Conservation (phyloP, 495 filamentous ascomycete genomes). For the Cenococcum geophilum region DNA sequence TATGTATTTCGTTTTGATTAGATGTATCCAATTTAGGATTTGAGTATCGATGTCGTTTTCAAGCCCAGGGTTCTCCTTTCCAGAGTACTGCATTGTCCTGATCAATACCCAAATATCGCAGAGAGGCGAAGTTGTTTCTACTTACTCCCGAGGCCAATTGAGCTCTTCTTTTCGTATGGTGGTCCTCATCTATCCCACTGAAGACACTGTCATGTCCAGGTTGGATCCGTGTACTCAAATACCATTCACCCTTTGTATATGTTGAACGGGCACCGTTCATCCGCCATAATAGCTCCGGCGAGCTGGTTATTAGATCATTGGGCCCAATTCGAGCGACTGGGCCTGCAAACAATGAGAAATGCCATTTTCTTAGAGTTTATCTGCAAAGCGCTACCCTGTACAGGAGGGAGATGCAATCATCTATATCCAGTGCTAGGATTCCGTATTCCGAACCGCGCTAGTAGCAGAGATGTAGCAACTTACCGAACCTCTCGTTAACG, state of each 20-base stretch:
- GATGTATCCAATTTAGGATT: slow-evolving; percentile 12
- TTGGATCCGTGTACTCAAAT: slow-evolving; percentile 14
- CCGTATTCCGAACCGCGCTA: neutral
- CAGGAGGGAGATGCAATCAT: neutral
- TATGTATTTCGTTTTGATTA: slow-evolving; percentile 33
- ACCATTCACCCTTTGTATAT: slow-evolving; percentile 23
- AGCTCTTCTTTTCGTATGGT: slow-evolving; percentile 19
- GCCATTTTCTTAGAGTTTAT: neutral
- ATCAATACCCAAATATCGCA: neutral
- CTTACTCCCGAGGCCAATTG: slow-evolving; percentile 24
- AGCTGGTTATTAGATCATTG: slow-evolving; percentile 28
- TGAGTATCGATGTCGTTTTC: slow-evolving; percentile 18
- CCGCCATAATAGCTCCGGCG: slow-evolving; percentile 27
- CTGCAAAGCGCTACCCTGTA: neutral
- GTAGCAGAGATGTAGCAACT: neutral
- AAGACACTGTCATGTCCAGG: slow-evolving; percentile 25
- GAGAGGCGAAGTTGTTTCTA: neutral
- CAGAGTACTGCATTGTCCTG: slow-evolving; percentile 13
- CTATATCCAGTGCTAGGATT: neutral
- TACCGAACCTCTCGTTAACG: slow-evolving; percentile 2
- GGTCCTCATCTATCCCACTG: slow-evolving; percentile 19
- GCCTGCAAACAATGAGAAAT: slow-evolving; percentile 10
- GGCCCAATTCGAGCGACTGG: slow-evolving; percentile 29
- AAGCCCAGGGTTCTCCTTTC: slow-evolving; percentile 18
- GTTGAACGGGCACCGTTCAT: slow-evolving; percentile 23